Percentiles rank a stretch among this genome's conserved stretches.
Conservation (phyloP, 208 protist genomes). For the Wallacemonas sp. region DNA sequence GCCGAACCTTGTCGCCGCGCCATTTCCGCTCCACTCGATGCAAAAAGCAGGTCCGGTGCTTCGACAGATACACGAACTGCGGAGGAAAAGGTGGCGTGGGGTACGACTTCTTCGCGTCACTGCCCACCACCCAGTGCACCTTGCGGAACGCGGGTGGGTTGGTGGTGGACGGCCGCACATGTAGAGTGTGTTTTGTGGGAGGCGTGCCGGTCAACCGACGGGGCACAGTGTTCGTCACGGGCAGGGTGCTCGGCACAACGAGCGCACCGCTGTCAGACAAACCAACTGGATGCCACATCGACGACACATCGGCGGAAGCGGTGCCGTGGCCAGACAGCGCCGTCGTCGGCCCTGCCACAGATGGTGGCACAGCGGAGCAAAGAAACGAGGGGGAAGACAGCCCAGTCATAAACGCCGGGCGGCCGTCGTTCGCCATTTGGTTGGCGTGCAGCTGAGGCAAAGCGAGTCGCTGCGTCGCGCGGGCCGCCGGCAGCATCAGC, state of each 20-base stretch:
- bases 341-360: not conserved
- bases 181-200: not conserved
- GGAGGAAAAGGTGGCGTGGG: conserved; percentile 2
- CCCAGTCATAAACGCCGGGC: not conserved
- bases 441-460: not conserved
- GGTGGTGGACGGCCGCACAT: not conserved
- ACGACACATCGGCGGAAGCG: too few relatives aligned
- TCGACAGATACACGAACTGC: conserved; percentile 10
- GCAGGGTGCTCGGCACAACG: too few relatives aligned
- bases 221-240: too few relatives aligned
- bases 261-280: too few relatives aligned
- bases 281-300: too few relatives aligned
- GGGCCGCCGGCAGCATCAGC: too few relatives aligned
- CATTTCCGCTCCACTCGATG: not conserved
- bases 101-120: not conserved
- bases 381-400: not conserved
- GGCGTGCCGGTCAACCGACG: too few relatives aligned
- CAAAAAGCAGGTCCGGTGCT: conserved; percentile 1
- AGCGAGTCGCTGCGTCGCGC: too few relatives aligned
- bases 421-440: not conserved
- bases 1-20: not conserved
- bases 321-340: too few relatives aligned
- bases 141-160: not conserved
- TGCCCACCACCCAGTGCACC: not conserved
- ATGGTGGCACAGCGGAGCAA: too few relatives aligned